These are phyloP conservation scores for Austropuccinia psidii DNA, from an alignment of 1,284 basidiomycete genomes.

Conservation along the genomic window DNA sequence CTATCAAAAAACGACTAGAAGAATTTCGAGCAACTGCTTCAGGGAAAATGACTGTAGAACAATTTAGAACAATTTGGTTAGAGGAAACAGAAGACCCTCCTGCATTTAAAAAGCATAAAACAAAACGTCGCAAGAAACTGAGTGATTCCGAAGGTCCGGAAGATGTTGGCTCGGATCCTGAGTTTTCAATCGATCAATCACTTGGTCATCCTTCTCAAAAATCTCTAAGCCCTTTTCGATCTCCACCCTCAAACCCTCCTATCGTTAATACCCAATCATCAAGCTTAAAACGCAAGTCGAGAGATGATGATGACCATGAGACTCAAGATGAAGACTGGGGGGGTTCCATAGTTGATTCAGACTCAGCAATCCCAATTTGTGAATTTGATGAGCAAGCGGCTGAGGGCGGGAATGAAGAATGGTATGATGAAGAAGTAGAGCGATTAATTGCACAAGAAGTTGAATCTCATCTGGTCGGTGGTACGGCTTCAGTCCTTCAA, in stretches of 20 bases:
- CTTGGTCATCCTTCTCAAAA: neutral
- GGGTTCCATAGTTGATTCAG: slow-evolving; percentile 37
- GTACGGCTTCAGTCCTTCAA: slow-evolving; percentile 29
- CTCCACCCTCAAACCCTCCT: slow-evolving; percentile 49
- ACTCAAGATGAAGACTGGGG: slow-evolving; percentile 40
- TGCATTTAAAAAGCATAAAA: slow-evolving; percentile 67
- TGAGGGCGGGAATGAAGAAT: slow-evolving; percentile 53
- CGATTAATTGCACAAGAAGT: slow-evolving; percentile 37
- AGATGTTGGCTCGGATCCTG: slow-evolving; percentile 38
- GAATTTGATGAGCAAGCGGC: slow-evolving; percentile 42
- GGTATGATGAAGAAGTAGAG: slow-evolving; percentile 13
- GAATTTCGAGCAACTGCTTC: slow-evolving; percentile 89
- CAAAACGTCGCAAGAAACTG: slow-evolving; percentile 61
- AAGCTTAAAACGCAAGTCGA: slow-evolving; percentile 52
- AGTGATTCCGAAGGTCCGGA: slow-evolving; percentile 46
- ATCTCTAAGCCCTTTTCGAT: neutral
- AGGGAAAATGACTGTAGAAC: slow-evolving; percentile 74
- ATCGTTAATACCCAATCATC: slow-evolving; percentile 56
- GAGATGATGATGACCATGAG: slow-evolving; percentile 55
- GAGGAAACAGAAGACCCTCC: slow-evolving; percentile 87
- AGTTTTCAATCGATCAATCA: no score
- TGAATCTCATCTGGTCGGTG: slow-evolving; percentile 24
- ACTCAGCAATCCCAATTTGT: slow-evolving; percentile 34
- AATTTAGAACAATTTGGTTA: slow-evolving; percentile 85
- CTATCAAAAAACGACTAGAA: slow-evolving; percentile 84